phyloP scores from a whole-genome alignment of 2,329 filamentous ascomycete genomes.

The Aspergillus oerlinghausenensis region DNA sequence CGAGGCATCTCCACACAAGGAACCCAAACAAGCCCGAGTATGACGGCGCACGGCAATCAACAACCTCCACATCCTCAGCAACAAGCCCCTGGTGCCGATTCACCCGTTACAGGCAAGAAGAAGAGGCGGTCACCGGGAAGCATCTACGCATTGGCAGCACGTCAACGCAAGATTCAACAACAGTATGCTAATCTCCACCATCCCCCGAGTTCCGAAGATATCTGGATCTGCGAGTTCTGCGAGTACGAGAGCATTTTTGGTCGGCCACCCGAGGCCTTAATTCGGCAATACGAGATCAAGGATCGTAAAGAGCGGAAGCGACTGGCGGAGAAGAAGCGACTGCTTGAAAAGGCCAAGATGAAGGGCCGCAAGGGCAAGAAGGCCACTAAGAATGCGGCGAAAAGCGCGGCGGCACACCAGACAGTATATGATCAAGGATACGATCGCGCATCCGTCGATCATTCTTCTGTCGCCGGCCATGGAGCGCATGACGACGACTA shows the following conservation, averaged over 20 bases:
- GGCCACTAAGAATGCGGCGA: conserved; percentile 61
- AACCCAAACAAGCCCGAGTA: conserved; percentile 53
- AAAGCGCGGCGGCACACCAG: conserved; percentile 37
- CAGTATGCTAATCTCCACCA: conserved; percentile 72
- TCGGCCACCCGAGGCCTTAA: conserved; percentile 74
- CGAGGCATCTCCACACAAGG: conserved; percentile 49
- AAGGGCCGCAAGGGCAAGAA: conserved; percentile 90
- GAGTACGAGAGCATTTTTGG: conserved; percentile 97
- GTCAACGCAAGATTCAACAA: conserved; percentile 71
- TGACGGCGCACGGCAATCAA: conserved; percentile 35
- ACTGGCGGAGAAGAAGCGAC: conserved; percentile 75
- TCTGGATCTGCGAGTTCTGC: conserved; percentile 97
- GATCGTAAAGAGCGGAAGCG: conserved; percentile 80
- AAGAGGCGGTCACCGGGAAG: conserved; percentile 63
- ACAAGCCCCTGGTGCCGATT: conserved; percentile 38
- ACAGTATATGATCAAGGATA: conserved; percentile 36
- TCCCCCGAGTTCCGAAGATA: conserved; percentile 65
- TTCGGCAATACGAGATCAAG: conserved; percentile 90
- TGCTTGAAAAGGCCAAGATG: conserved; percentile 90
- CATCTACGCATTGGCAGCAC: conserved; percentile 70
- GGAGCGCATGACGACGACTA: conserved; percentile 48
- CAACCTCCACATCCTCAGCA: conserved; percentile 24
- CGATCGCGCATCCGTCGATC: conserved; percentile 38
- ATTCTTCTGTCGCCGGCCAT: conserved; percentile 35
- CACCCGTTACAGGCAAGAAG: conserved; percentile 54